Evolutionary conservation across 1,284 basidiomycete species (phyloP), one percentile per base, ranked within the genome.

Genomic region (Meira nashicola): DNA sequence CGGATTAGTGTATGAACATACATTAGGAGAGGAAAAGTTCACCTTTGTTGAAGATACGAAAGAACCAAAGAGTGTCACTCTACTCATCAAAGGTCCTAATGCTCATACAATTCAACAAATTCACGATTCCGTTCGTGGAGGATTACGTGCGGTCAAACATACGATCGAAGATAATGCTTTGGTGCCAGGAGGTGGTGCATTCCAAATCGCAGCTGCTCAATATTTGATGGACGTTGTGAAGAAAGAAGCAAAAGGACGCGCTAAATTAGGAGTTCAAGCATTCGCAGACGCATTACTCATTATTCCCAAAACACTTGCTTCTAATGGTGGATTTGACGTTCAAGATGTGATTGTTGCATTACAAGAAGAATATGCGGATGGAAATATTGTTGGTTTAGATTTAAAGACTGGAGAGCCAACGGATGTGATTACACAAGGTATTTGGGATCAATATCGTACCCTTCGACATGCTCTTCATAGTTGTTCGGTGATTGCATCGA

Each of bases 401-500:
- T 83, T 98, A 44, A 83, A 91, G 77, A 90, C 91, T 33, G 95
- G 95, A 59, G 92, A 97, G 79, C 92, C 94, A 2, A 90, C 95
- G 77, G 94, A 99, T 77, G 94, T 95, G 6, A 89, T 90, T 14
- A 87, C 90, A 3, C 88, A 92, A 76, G 95, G 95, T 41, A 87
- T 99, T 17, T 98, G 94, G 93, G 95, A 99, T 80, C 98, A 98
- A 81, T 98, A 96, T 80, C 84, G 95, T 62, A 95, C 98, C 63
- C 98, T 98, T 83, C 84, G 94, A 64, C 95, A 98, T 77, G 95
- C 98, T 92, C 82, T 99, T 59, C 94, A 98, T 78, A 93, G 90
- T 74, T 90, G 89, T 80, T 93, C 94, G 63, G 95, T 98, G 65
- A 98, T 99, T 74, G 94, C 92, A 19, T 87, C 95, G 68, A 98